Percentiles rank a stretch among this genome's conserved stretches.
Evolutionary conservation across 257 asterid genomes (phyloP).

Genomic region (Echium plantagineum): DNA sequence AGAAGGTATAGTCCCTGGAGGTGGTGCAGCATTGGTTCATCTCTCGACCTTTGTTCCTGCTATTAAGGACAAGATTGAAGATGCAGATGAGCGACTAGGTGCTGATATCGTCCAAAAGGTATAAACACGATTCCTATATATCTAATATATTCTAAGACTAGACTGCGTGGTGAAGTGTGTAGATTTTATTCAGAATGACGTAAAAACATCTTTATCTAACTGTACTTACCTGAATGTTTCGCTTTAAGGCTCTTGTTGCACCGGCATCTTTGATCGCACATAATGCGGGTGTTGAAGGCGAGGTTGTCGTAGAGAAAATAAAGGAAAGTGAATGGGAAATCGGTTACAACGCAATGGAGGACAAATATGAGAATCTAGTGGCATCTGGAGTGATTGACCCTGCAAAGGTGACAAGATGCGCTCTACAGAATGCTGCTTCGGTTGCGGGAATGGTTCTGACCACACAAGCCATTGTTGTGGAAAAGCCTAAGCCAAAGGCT

Average conservation of each 20-base stretch:
- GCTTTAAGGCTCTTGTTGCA: slow-evolving; percentile 57
- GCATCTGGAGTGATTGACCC: slow-evolving; percentile 91
- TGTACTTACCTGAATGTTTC: neutral
- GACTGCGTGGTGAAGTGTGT: neutral
- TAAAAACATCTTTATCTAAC: neutral
- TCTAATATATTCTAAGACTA: neutral
- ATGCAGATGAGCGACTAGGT: slow-evolving; percentile 77
- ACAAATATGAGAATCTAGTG: slow-evolving; percentile 61
- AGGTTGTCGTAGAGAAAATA: slow-evolving; percentile 87
- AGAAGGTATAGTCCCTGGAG: slow-evolving; percentile 99
- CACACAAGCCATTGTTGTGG: slow-evolving; percentile 94
- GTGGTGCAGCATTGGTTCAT: slow-evolving; percentile 95
- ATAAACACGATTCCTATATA: neutral
- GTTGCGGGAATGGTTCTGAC: slow-evolving; percentile 98
- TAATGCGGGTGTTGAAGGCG: slow-evolving; percentile 94
- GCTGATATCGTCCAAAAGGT: slow-evolving; percentile 97
- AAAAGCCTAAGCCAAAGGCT: slow-evolving; percentile 60
- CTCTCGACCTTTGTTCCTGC: slow-evolving; percentile 62
- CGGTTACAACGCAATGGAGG: slow-evolving; percentile 91
- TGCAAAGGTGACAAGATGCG: slow-evolving; percentile 93
- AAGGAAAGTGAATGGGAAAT: slow-evolving; percentile 68
- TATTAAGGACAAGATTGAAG: slow-evolving; percentile 72
- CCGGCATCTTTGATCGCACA: slow-evolving; percentile 85
- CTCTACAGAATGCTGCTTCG: slow-evolving; percentile 69
- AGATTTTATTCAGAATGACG: neutral